These are phyloP conservation scores for Aaosphaeria pasadenensis DNA, from an alignment of 2,329 filamentous ascomycete species.

Conservation along the genomic window DNA sequence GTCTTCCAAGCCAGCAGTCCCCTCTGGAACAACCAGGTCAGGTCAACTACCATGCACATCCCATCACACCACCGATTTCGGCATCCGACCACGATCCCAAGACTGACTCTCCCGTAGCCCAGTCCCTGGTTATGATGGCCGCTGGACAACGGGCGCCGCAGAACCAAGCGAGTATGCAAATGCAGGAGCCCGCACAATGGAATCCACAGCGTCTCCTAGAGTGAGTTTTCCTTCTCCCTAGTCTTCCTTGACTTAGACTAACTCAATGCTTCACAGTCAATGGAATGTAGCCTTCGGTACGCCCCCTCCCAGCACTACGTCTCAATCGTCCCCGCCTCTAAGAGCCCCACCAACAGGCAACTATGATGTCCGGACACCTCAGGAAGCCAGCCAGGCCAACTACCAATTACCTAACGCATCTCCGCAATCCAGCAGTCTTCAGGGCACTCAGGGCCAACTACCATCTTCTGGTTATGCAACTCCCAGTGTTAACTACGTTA, in stretches of 20 bases:
- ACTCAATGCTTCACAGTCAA: conserved; percentile 58
- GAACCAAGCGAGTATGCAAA: conserved; percentile 53
- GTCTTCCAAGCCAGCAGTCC: conserved; percentile 45
- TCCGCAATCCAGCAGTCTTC: conserved; percentile 29
- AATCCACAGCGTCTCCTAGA: conserved; percentile 87
- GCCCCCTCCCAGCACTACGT: conserved; percentile 46
- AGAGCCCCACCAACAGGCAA: conserved; percentile 41
- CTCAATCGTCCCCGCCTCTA: conserved; percentile 45
- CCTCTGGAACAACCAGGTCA: conserved; percentile 53
- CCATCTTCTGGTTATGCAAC: conserved; percentile 34
- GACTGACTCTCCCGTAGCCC: conserved; percentile 70
- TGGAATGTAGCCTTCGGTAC: conserved; percentile 95
- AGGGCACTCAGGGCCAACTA: conserved; percentile 26
- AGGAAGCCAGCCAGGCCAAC: conserved; percentile 28
- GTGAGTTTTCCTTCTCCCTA: conserved; percentile 54
- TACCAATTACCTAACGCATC: conserved; percentile 36
- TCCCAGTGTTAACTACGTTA: conserved; percentile 38
- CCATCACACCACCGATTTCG: conserved; percentile 79
- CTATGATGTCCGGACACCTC: conserved; percentile 35
- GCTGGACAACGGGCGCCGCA: conserved; percentile 51
- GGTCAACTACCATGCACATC: conserved; percentile 66
- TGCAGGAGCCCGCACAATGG: conserved; percentile 68
- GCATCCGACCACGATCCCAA: conserved; percentile 70
- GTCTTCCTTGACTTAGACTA: background rate
- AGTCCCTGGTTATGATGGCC: conserved; percentile 70